A percentile compares a stretch with the other conserved stretches of the same genome.
phyloP scores from a whole-genome alignment of 306 rosid species.

The Notholithocarpus densiflorus region DNA sequence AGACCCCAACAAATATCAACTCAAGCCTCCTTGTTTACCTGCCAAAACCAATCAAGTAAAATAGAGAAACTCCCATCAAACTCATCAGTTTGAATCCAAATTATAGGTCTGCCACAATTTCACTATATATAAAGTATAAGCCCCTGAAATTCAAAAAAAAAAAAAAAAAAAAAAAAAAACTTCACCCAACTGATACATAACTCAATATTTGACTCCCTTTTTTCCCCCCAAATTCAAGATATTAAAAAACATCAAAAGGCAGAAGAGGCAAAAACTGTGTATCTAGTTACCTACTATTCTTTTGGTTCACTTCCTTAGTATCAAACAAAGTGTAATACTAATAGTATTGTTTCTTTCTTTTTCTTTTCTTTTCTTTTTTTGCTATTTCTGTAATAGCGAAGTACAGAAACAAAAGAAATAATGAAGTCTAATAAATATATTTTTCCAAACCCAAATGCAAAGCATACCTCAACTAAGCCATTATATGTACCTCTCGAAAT shows the following conservation, averaged over 20 bases:
- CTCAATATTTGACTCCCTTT: not conserved
- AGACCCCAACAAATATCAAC: conserved; percentile 26
- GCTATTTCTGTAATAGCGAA: too few species aligned
- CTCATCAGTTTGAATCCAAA: conserved; percentile 7
- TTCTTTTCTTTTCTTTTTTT: too few species aligned
- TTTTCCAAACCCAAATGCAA: too few species aligned
- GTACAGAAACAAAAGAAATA: too few species aligned
- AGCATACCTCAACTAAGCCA: too few species aligned
- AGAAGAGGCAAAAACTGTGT: too few species aligned
- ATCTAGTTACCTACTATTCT: not conserved
- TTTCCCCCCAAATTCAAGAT: not conserved
- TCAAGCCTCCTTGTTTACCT: conserved; percentile 20
- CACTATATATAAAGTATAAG: not conserved
- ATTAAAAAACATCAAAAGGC: not conserved
- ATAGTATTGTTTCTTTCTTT: too few species aligned
- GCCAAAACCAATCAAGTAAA: not conserved
- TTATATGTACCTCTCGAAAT: too few species aligned
- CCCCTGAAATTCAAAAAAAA: not conserved
- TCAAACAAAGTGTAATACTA: not conserved
- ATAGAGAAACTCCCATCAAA: not conserved
- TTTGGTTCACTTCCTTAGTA: not conserved
- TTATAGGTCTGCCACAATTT: not conserved
- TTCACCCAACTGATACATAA: not conserved
- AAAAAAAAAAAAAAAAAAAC: not conserved
- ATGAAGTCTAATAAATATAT: too few species aligned